These are phyloP conservation scores for Solanum gracilifrons DNA, from an alignment of 257 asterid species.

Conservation along the genomic window DNA sequence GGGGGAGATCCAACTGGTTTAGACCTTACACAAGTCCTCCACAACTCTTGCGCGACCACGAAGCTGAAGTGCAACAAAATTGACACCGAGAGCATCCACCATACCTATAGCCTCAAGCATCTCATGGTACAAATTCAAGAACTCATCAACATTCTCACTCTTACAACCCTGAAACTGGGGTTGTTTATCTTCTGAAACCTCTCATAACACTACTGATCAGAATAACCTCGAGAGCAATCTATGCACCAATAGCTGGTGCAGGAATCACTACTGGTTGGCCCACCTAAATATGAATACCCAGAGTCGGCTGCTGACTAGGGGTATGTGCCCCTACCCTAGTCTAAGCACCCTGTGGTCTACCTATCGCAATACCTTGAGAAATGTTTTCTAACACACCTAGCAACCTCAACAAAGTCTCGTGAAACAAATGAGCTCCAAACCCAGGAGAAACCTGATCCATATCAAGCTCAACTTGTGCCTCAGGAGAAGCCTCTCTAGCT, in stretches of 20 bases:
- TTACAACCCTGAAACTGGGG: neutral
- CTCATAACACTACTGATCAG: neutral
- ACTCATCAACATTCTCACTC: neutral
- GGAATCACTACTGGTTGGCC: neutral
- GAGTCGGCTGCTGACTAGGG: too few species aligned
- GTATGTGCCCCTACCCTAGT: neutral
- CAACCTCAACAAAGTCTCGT: neutral
- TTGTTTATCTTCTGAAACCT: neutral
- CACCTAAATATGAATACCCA: neutral
- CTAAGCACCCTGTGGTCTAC: neutral
- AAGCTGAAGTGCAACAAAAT: neutral
- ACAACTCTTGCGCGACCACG: neutral
- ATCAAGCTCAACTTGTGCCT: neutral
- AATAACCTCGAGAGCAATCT: neutral
- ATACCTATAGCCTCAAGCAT: neutral
- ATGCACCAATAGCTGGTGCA: neutral
- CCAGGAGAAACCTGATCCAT: neutral
- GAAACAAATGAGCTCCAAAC: neutral
- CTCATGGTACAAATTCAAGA: neutral
- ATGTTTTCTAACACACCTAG: neutral
- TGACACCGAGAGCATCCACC: neutral
- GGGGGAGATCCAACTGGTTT: neutral
- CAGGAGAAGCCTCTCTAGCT: neutral
- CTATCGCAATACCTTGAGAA: neutral
- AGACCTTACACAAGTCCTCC: neutral